A percentile compares a stretch with the other conserved stretches of the same genome.
Evolutionary conservation across 73 alveolate species (phyloP).

Genomic region (Paraurostyla sp.): DNA sequence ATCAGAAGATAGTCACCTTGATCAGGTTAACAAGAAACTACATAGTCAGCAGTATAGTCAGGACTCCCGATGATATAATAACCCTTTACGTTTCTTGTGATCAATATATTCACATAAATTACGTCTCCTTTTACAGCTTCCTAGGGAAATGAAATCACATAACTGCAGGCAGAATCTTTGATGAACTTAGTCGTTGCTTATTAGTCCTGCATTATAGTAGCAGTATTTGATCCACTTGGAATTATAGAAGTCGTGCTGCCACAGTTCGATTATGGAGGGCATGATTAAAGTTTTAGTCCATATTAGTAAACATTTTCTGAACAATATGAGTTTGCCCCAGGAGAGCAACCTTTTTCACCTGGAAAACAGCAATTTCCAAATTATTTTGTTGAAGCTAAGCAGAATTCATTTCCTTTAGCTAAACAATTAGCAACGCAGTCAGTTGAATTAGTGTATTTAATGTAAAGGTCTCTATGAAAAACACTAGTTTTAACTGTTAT

Average conservation of each 20-base stretch:
- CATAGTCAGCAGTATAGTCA: background rate
- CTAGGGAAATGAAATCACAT: background rate
- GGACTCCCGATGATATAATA: background rate
- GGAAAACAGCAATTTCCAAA: slow-evolving; percentile 19
- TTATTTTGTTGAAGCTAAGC: slow-evolving; percentile 19
- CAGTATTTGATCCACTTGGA: background rate
- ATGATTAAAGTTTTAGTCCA: background rate
- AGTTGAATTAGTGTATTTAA: slow-evolving; percentile 31
- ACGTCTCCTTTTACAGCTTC: slow-evolving; percentile 21
- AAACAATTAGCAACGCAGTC: slow-evolving; percentile 9
- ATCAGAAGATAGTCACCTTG: background rate
- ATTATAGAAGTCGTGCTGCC: background rate
- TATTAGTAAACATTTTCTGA: background rate
- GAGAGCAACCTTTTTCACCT: background rate
- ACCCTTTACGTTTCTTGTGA: background rate
- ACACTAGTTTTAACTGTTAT: no score
- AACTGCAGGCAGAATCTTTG: slow-evolving; percentile 21
- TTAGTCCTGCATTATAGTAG: background rate
- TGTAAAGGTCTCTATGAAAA: no score
- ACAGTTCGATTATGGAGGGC: background rate
- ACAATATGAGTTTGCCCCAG: background rate
- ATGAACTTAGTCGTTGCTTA: background rate
- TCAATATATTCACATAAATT: background rate
- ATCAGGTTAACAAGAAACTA: background rate
- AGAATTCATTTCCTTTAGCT: slow-evolving; percentile 42